Base-by-base conservation (phyloP, 805 yeast species). In the Yamadazyma olivae region DNA sequence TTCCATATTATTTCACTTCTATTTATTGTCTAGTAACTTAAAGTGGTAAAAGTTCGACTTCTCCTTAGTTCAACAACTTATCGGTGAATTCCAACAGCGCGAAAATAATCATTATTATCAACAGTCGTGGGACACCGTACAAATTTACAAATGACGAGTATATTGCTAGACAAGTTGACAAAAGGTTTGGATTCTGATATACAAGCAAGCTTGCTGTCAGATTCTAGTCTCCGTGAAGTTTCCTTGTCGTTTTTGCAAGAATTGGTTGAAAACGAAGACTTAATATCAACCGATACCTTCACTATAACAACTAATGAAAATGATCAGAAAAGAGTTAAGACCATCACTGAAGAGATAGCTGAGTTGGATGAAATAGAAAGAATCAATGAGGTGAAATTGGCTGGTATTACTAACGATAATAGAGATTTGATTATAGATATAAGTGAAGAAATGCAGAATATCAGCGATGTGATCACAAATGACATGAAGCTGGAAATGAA, bases 1-100 rank as follows among this genome's bases (percentile, higher is more conserved):
- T 60, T 93, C 98, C 99, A 91, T 91, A 35, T 18, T 35, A 10
- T 20, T 20, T 20, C 9, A n/a, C n/a, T n/a, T n/a, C n/a, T n/a
- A n/a, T n/a, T n/a, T n/a, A n/a, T n/a, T n/a, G n/a, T n/a, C n/a
- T n/a, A n/a, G n/a, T n/a, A n/a, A n/a, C n/a, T n/a, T n/a, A n/a
- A n/a, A n/a, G n/a, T n/a, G n/a, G n/a, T n/a, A n/a, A n/a, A n/a
- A n/a, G n/a, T n/a, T n/a, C n/a, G n/a, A n/a, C n/a, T n/a, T n/a
- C n/a, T n/a, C n/a, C n/a, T n/a, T n/a, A n/a, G 23, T n/a, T 4
- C 13, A 22, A 6, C 22, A 6, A 13, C 24, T 30, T 30, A 14
- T 13, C 7, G 15, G 22, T 27, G 10, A 27, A 12, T 20, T 20
- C 23, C 23, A n/a, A n/a, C n/a, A n/a, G n/a, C n/a, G n/a, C n/a